These are phyloP conservation scores for Trametes cubensis DNA, from an alignment of 768 basidiomycete species.

Conservation along the genomic window DNA sequence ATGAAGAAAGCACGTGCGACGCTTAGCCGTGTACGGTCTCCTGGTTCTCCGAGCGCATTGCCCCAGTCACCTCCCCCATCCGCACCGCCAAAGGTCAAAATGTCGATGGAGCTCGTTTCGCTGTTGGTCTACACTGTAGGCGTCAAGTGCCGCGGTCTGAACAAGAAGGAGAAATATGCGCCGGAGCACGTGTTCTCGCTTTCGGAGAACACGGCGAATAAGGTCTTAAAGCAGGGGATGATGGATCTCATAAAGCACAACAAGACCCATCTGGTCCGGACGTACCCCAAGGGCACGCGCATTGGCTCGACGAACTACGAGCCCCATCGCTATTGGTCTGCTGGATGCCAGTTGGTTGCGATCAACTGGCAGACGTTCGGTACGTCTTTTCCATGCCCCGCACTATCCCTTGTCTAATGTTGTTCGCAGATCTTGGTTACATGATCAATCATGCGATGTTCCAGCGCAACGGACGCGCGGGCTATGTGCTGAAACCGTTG, in stretches of 20 bases:
- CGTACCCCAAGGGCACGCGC: constrained; percentile 84
- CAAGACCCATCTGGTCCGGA: constrained; percentile 76
- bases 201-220: constrained; percentile 80
- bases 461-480: constrained; percentile 81
- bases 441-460: constrained; percentile 98
- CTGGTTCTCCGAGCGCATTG: constrained; percentile 8
- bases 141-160: constrained; percentile 90
- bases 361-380: constrained; percentile 98
- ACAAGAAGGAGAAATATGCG: constrained; percentile 82
- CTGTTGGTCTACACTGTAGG: constrained; percentile 94
- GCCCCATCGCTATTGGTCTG: constrained; percentile 88
- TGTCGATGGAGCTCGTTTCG: constrained; percentile 72
- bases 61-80: constrained; percentile 8
- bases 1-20: constrained; percentile 44
- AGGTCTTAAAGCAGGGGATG: constrained; percentile 69
- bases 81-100: constrained; percentile 52
- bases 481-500: constrained; percentile 88
- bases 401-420: too few species aligned
- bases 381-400: too few species aligned
- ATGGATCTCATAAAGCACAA: constrained; percentile 85
- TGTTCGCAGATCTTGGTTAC: constrained; percentile 72
- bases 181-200: constrained; percentile 92
- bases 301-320: constrained; percentile 86
- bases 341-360: constrained; percentile 87
- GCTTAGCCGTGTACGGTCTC: constrained; percentile 40